phyloP scores from a whole-genome alignment of 148 eudicot genomes.

The Camellia japonica region DNA sequence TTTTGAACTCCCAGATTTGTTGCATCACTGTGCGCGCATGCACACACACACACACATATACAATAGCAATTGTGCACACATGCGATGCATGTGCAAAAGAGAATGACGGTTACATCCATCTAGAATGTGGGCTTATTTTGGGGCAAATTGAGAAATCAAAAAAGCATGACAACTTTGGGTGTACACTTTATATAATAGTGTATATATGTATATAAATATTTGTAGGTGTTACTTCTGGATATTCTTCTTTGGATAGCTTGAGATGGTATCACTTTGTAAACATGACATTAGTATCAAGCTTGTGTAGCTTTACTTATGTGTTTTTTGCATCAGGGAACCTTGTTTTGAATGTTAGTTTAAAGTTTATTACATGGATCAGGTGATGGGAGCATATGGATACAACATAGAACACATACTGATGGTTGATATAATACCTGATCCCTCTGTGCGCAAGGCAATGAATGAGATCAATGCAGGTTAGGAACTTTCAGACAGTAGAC shows the following conservation, averaged over 20 bases:
- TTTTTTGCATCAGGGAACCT: not conserved
- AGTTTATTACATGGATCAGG: conserved; percentile 45
- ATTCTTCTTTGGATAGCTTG: not conserved
- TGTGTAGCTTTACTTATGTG: not conserved
- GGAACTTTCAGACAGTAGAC: conserved; percentile 5
- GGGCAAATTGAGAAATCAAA: too few relatives aligned
- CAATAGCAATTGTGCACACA: too few relatives aligned
- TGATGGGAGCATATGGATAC: conserved; percentile 97
- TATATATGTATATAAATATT: not conserved
- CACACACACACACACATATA: too few relatives aligned
- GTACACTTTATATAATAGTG: not conserved
- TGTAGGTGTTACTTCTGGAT: not conserved
- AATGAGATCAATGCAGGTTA: conserved; percentile 98
- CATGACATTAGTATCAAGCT: not conserved
- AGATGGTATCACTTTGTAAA: conserved; percentile 1
- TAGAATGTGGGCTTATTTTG: too few relatives aligned
- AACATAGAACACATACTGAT: conserved; percentile 92
- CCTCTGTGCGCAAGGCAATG: conserved; percentile 94
- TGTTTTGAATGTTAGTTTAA: not conserved
- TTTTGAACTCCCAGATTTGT: not conserved
- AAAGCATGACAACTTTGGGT: too few relatives aligned
- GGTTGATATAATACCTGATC: conserved; percentile 96
- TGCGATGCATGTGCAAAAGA: too few relatives aligned
- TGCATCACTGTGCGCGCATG: not conserved
- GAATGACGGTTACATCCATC: too few relatives aligned